Evolutionary conservation across 1,139 yeast genomes (phyloP).

Genomic region (Suhomyces panamericanus): DNA sequence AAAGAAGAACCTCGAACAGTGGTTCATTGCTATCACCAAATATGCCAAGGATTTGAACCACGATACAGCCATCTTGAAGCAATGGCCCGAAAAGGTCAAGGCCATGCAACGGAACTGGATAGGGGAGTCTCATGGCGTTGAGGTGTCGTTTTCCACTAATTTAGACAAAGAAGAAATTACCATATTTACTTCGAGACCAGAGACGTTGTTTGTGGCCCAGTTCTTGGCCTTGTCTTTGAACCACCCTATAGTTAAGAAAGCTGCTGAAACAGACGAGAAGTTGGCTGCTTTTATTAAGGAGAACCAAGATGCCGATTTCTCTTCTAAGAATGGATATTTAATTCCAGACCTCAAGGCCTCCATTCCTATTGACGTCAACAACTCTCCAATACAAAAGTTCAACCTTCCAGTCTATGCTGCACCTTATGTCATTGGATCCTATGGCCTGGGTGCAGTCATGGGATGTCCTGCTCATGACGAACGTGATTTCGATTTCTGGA

Average conservation of each 20-base stretch:
- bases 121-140: conserved; percentile 83
- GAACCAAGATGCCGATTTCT: conserved; percentile 37
- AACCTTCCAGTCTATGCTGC: conserved; percentile 80
- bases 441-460: conserved; percentile 95
- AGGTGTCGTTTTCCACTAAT: conserved; percentile 47
- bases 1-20: conserved; percentile 74
- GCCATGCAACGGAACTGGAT: conserved; percentile 94
- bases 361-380: conserved; percentile 57
- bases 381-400: conserved; percentile 16
- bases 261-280: conserved; percentile 35
- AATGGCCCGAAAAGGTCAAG: conserved; percentile 90
- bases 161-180: conserved; percentile 28
- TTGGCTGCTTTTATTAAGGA: conserved; percentile 48
- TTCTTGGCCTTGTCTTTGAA: conserved; percentile 74
- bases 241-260: conserved; percentile 58
- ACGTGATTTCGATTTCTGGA: conserved; percentile 83
- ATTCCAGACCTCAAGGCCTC: conserved; percentile 48
- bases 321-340: conserved; percentile 65
- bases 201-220: conserved; percentile 80
- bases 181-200: conserved; percentile 87
- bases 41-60: conserved; percentile 65
- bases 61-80: conserved; percentile 58
- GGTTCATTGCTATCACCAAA: conserved; percentile 89
- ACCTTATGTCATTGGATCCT: conserved; percentile 80
- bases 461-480: conserved; percentile 95